Evolutionary conservation across 2,329 filamentous ascomycete genomes (phyloP).

Genomic region (Cladobotryum protrusum): DNA sequence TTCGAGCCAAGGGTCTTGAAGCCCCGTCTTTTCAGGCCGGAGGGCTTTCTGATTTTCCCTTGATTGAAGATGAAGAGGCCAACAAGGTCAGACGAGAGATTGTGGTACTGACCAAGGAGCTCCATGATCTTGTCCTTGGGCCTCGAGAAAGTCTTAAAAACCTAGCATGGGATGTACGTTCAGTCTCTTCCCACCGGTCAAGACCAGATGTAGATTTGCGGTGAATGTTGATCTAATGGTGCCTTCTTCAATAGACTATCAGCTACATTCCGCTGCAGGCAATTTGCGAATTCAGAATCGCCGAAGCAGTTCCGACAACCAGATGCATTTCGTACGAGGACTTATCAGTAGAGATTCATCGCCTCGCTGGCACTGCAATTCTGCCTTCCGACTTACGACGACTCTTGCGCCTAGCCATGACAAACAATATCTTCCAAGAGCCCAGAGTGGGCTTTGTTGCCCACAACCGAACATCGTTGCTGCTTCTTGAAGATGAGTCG

Average conservation of each 20-base stretch:
- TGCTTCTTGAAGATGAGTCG: conserved; percentile 23
- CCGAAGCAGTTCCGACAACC: conserved; percentile 22
- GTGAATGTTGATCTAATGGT: background rate
- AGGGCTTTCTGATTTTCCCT: conserved; percentile 17
- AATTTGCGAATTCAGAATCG: conserved; percentile 26
- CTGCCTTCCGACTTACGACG: conserved; percentile 25
- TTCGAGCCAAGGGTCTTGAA: conserved; percentile 14
- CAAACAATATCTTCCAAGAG: conserved; percentile 35
- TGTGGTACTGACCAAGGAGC: conserved; percentile 16
- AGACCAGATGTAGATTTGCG: background rate
- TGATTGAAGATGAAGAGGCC: conserved; percentile 9
- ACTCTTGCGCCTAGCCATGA: conserved; percentile 33
- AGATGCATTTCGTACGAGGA: conserved; percentile 24
- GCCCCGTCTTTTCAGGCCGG: conserved; percentile 16
- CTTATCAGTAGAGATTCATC: conserved; percentile 21
- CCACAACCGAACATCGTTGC: conserved; percentile 30
- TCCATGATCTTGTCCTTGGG: conserved; percentile 17
- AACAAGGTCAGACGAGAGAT: conserved; percentile 15
- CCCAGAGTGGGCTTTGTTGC: conserved; percentile 30
- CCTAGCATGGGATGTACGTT: conserved; percentile 23
- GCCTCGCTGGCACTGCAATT: conserved; percentile 31
- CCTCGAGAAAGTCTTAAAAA: conserved; percentile 19
- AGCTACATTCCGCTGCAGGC: conserved; percentile 25
- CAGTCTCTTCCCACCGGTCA: background rate
- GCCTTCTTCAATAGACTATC: conserved; percentile 13